Percentiles rank a stretch among this genome's conserved stretches.
phyloP scores from a whole-genome alignment of 495 filamentous ascomycete species.

The Hypoxylon intermedium region DNA sequence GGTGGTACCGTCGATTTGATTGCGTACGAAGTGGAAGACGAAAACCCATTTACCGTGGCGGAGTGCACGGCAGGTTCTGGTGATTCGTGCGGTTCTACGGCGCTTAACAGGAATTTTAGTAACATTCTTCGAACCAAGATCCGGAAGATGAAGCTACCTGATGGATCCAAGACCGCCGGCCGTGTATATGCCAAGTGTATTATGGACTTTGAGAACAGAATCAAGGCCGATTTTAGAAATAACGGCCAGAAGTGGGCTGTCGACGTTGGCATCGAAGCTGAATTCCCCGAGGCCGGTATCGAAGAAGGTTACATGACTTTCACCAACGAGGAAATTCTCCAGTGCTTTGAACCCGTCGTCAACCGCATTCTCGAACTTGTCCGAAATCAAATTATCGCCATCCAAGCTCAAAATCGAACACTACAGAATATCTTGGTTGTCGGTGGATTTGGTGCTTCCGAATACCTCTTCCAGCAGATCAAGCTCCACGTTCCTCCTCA shows the following conservation, averaged over 20 bases:
- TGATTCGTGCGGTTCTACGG: conserved; percentile 76
- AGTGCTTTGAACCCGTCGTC: conserved; percentile 77
- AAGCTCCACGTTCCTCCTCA: conserved; percentile 82
- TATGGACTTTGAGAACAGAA: conserved; percentile 81
- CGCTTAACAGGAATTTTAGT: conserved; percentile 76
- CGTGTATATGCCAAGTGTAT: conserved; percentile 81
- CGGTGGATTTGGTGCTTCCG: conserved; percentile 76
- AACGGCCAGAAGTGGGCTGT: conserved; percentile 81
- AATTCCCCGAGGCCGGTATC: conserved; percentile 77
- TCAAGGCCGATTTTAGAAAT: conserved; percentile 82
- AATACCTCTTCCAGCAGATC: conserved; percentile 83
- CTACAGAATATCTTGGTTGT: conserved; percentile 78
- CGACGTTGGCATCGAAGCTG: conserved; percentile 77
- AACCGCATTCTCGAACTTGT: conserved; percentile 77
- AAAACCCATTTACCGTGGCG: conserved; percentile 75
- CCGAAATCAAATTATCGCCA: conserved; percentile 78
- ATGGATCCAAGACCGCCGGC: conserved; percentile 75
- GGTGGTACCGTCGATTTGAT: conserved; percentile 79
- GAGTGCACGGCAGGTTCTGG: conserved; percentile 79
- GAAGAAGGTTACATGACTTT: conserved; percentile 85
- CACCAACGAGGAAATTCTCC: conserved; percentile 78
- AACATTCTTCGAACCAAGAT: conserved; percentile 79
- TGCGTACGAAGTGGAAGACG: conserved; percentile 78
- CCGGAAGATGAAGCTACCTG: conserved; percentile 78
- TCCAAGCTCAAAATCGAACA: conserved; percentile 75